Evolutionary conservation across 2,329 filamentous ascomycete genomes (phyloP), one percentile per base, ranked within the genome.

Genomic region (Pseudogymnoascus sp.): DNA sequence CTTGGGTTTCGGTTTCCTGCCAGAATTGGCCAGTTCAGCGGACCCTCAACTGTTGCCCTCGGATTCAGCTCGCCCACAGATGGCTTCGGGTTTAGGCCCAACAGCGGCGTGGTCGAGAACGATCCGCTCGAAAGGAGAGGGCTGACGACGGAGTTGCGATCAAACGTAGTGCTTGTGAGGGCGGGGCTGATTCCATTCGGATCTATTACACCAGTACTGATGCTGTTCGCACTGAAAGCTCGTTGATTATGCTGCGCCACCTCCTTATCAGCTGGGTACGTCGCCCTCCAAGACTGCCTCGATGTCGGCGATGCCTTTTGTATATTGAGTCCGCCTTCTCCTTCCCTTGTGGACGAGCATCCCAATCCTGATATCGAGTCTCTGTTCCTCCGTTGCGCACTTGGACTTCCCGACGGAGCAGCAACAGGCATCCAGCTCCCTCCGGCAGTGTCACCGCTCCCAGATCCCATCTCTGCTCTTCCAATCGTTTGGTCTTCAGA

Each of bases 21-120:
- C 11, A 56, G 10, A 12, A 22, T 62, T 59, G 60, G 60, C 60
- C 60, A 62, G 28, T 53, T 53, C 19, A 62, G 22, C 24, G 60
- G 60, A 8, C 60, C 60, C n/a, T 43, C 16, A 35, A 62, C 24
- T 16, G 60, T 62, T 59, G 60, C 60, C 11, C 37, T 46, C 8
- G 41, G 28, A 56, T 56, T 35, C n/a, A 33, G 28, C n/a, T 56
- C 50, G 3, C 50, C 50, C n/a, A 33, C 28, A 28, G 50, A 56
- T 35, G 28, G 50, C n/a, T 35, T 56, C 28, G 10, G 28, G 10
- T 33, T 26, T 16, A 19, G 28, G 8, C 10, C 28, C 50, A 56
- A 33, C 28, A 33, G 24, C 7, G 50, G n/a, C 28, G 50, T 56
- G n/a, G 28, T 56, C 11, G 50, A 56, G 28, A 56, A 56, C n/a